Evolutionary conservation across 345 rosid species (phyloP).

Genomic region (Anastatica hierochuntica): DNA sequence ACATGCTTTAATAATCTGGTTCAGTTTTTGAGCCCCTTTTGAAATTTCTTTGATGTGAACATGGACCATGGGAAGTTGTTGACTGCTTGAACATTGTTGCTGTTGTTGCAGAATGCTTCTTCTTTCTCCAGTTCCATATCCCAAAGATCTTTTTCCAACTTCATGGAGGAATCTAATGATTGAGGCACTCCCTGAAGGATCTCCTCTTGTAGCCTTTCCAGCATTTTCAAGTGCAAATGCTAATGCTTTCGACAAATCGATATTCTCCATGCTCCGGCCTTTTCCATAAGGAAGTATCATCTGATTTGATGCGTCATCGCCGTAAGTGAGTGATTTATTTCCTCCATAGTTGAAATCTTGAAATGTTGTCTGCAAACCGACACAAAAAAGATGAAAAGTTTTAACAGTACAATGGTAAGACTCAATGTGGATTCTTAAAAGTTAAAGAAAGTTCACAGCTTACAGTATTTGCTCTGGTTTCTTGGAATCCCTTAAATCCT

Average conservation of each 20-base stretch:
- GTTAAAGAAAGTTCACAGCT: conserved; percentile 22
- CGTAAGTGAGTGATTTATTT: conserved; percentile 21
- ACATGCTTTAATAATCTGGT: conserved; percentile 66
- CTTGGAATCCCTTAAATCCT: conserved; percentile 41
- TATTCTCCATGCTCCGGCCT: conserved; percentile 35
- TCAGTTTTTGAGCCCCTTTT: conserved; percentile 62
- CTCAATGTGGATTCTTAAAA: too few relatives aligned
- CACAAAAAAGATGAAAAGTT: too few relatives aligned
- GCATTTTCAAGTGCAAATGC: conserved; percentile 74
- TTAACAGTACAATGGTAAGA: too few relatives aligned
- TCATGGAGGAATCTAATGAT: conserved; percentile 55
- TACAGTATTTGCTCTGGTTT: conserved; percentile 35
- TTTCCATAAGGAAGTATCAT: conserved; percentile 51
- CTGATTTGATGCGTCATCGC: conserved; percentile 39
- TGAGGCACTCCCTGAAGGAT: conserved; percentile 41
- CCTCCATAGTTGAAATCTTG: conserved; percentile 32
- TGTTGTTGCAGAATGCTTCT: conserved; percentile 25
- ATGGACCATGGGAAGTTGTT: conserved; percentile 43
- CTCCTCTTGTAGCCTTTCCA: conserved; percentile 45
- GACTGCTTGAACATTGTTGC: conserved; percentile 36
- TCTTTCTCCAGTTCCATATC: conserved; percentile 31
- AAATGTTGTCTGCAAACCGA: conserved; percentile 37
- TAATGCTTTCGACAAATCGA: conserved; percentile 59
- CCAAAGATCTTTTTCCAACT: conserved; percentile 47
- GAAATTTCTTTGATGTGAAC: conserved; percentile 69